phyloP scores from a whole-genome alignment of 2,329 filamentous ascomycete species.

The Torrubiellomyces zombiae region DNA sequence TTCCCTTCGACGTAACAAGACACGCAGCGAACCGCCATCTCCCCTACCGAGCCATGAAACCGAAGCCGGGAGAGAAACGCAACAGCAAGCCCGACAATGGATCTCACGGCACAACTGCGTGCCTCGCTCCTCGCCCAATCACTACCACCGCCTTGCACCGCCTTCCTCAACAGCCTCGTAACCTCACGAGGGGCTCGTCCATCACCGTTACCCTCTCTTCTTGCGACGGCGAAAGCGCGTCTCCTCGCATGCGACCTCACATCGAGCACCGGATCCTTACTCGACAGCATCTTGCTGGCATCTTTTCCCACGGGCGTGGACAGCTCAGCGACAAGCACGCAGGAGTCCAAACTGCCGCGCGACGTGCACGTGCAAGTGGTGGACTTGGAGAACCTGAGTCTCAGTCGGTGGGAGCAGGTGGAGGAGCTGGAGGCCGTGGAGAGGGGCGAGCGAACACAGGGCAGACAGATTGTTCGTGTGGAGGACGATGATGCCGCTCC shows the following conservation, averaged over 20 bases:
- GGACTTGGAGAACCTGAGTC: slow-evolving; percentile 68
- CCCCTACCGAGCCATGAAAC: too few species aligned
- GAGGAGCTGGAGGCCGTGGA: slow-evolving; percentile 62
- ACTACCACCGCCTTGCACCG: slow-evolving; percentile 31
- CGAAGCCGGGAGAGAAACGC: too few species aligned
- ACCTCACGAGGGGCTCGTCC: slow-evolving; percentile 34
- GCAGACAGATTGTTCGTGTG: slow-evolving; percentile 68
- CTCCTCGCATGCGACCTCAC: slow-evolving; percentile 67
- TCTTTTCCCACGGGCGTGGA: slow-evolving; percentile 37
- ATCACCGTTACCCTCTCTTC: slow-evolving; percentile 51
- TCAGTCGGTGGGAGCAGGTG: slow-evolving; percentile 72
- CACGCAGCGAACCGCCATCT: too few species aligned
- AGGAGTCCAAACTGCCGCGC: slow-evolving; percentile 38
- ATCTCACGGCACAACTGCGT: slow-evolving; percentile 13
- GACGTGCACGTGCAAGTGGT: slow-evolving; percentile 67
- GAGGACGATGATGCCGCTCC: slow-evolving; percentile 13
- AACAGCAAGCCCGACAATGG: too few species aligned
- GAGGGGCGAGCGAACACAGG: slow-evolving; percentile 56
- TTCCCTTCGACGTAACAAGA: too few species aligned
- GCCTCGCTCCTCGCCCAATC: slow-evolving; percentile 32
- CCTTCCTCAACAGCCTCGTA: slow-evolving; percentile 50
- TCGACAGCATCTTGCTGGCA: slow-evolving; percentile 23
- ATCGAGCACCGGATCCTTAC: slow-evolving; percentile 21
- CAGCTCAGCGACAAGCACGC: slow-evolving; percentile 30
- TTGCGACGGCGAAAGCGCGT: slow-evolving; percentile 67